A percentile compares a stretch with the other conserved stretches of the same genome.
Evolutionary conservation across 257 asterid species (phyloP).

Genomic region (Misopates orontium): DNA sequence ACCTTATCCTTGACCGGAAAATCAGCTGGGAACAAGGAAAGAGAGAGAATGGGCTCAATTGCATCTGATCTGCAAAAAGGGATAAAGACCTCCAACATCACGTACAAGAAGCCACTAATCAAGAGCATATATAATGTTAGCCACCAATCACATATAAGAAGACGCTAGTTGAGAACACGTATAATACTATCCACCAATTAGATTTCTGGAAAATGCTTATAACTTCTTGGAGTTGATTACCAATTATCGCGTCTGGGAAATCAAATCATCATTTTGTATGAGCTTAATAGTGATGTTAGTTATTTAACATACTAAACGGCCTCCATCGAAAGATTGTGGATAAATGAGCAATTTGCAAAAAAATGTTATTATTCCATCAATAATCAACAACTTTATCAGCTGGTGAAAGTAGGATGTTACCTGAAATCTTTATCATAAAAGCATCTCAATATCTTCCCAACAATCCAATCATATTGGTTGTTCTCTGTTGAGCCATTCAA

Average conservation of each 20-base stretch:
- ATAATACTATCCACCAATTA: conserved; percentile 17
- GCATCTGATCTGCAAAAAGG: conserved; percentile 76
- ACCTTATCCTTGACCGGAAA: conserved; percentile 75
- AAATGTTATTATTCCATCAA: conserved; percentile 14
- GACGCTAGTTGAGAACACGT: background rate
- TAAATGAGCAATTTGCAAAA: conserved; percentile 7
- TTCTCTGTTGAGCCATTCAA: conserved; percentile 39
- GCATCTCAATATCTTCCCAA: conserved; percentile 88
- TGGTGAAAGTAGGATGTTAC: conserved; percentile 37
- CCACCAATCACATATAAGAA: conserved; percentile 3
- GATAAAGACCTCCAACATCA: conserved; percentile 9
- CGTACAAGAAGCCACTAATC: background rate
- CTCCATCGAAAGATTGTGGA: background rate
- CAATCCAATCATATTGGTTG: conserved; percentile 82
- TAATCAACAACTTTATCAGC: conserved; percentile 8
- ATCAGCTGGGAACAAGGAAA: conserved; percentile 75
- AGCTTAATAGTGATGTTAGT: conserved; percentile 11
- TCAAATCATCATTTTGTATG: background rate
- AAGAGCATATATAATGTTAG: background rate
- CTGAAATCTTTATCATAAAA: conserved; percentile 98
- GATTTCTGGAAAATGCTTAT: conserved; percentile 8
- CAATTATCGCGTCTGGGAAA: conserved; percentile 4
- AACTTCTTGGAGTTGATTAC: conserved; percentile 18
- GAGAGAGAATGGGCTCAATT: conserved; percentile 72
- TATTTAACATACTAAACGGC: conserved; percentile 20